These are phyloP conservation scores for Arthrobotrys musiformis DNA, from an alignment of 2,329 filamentous ascomycete genomes.

Conservation along the genomic window DNA sequence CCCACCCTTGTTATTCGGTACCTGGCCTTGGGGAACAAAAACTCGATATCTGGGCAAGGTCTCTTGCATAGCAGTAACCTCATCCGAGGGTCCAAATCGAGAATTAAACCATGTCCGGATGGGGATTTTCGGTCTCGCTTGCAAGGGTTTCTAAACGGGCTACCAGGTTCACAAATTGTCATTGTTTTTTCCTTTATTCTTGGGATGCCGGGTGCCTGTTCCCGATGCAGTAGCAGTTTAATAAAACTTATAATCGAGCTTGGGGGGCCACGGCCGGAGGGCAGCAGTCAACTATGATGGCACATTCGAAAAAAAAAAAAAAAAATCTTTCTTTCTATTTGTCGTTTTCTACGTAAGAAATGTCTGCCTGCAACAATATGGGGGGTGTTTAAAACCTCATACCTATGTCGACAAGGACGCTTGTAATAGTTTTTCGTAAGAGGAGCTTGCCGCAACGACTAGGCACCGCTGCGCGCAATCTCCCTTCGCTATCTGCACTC, in stretches of 20 bases:
- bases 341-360: conserved; percentile 28
- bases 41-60: conserved; percentile 50
- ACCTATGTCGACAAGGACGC: conserved; percentile 24
- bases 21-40: conserved; percentile 51
- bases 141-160: conserved; percentile 50
- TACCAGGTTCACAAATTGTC: conserved; percentile 52
- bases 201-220: conserved; percentile 49
- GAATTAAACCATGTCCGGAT: conserved; percentile 53
- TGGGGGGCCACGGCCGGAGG: conserved; percentile 41
- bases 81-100: conserved; percentile 54
- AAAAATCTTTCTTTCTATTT: conserved; percentile 12
- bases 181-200: conserved; percentile 48
- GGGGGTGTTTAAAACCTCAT: conserved; percentile 32
- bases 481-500: conserved; percentile 44
- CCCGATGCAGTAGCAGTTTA: conserved; percentile 51
- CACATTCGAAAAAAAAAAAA: conserved; percentile 1
- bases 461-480: conserved; percentile 48
- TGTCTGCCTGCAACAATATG: conserved; percentile 38
- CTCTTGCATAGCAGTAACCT: conserved; percentile 47
- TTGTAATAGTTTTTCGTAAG: conserved; percentile 50
- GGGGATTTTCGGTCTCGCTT: conserved; percentile 55
- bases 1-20: conserved; percentile 52
- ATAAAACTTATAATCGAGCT: conserved; percentile 29
- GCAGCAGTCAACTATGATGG: not conserved
- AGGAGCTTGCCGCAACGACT: conserved; percentile 33